These are phyloP conservation scores for Tetrahymena elliotti DNA, from an alignment of 73 alveolate genomes.

Conservation along the genomic window DNA sequence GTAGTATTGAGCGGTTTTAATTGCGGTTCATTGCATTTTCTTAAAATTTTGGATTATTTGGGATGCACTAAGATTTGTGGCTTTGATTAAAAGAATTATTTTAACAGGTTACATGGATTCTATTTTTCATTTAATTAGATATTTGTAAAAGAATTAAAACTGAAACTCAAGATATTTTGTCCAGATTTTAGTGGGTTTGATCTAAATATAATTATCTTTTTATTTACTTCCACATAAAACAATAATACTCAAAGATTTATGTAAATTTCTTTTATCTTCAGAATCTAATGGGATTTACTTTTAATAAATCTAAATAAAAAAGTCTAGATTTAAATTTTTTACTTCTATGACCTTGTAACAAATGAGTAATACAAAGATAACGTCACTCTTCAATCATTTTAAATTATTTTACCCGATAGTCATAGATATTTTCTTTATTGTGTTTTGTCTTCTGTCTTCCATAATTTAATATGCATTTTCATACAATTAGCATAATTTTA, in stretches of 20 bases:
- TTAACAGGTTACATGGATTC: neutral
- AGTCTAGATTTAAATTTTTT: neutral
- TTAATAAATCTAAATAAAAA: too few relatives aligned
- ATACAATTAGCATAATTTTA: too few relatives aligned
- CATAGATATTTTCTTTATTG: too few relatives aligned
- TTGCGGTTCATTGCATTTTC: neutral
- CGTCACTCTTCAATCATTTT: neutral
- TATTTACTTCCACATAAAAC: neutral
- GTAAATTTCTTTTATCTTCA: neutral
- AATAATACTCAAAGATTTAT: neutral
- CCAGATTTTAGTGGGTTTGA: neutral
- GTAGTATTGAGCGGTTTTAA: too few relatives aligned
- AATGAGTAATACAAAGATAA: neutral
- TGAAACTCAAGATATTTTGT: too few relatives aligned
- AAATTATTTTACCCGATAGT: neutral
- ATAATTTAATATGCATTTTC: neutral
- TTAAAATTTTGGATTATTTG: neutral
- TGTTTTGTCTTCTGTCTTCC: neutral
- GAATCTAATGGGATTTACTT: neutral
- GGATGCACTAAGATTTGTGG: too few relatives aligned
- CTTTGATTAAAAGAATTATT: too few relatives aligned
- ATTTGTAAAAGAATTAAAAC: neutral
- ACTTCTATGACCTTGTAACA: neutral
- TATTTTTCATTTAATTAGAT: too few relatives aligned
- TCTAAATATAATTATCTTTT: neutral